phyloP scores from a whole-genome alignment of 768 basidiomycete genomes.

The Phaeotremella skinneri region DNA sequence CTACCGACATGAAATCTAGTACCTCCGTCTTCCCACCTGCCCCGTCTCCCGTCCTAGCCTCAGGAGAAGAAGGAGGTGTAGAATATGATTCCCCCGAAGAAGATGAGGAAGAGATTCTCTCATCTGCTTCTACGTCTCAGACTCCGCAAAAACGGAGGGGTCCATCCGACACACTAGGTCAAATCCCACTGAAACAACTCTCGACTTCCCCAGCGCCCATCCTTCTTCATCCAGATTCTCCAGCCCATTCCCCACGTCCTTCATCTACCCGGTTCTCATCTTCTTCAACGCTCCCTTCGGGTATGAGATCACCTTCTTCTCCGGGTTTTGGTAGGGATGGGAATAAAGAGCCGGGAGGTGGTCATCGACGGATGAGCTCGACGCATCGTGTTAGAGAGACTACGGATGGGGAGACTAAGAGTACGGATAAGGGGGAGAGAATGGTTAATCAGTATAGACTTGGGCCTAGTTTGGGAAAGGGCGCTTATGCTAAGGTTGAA shows the following conservation, averaged over 20 bases:
- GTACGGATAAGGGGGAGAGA: conserved; percentile 41
- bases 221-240: conserved; percentile 14
- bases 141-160: background rate
- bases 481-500: conserved; percentile 52
- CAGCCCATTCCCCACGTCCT: conserved; percentile 8
- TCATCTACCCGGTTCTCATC: background rate
- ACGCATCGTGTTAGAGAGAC: conserved; percentile 47
- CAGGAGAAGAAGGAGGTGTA: conserved; percentile 3
- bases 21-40: conserved; percentile 10
- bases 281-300: background rate
- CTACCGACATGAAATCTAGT: conserved; percentile 28
- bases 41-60: background rate
- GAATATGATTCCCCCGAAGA: conserved; percentile 28
- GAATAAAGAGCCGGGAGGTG: conserved; percentile 1
- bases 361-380: conserved; percentile 37
- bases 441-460: conserved; percentile 51
- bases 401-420: conserved; percentile 39
- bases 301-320: conserved; percentile 22
- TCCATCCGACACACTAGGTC: conserved; percentile 13
- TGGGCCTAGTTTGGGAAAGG: conserved; percentile 47
- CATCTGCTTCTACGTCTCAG: conserved; percentile 1
- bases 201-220: conserved; percentile 16
- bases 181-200: conserved; percentile 13
- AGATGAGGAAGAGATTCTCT: conserved; percentile 6
- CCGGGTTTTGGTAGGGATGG: conserved; percentile 21